Conservation (phyloP, 2,329 filamentous ascomycete genomes). For the Catunica adiposa region DNA sequence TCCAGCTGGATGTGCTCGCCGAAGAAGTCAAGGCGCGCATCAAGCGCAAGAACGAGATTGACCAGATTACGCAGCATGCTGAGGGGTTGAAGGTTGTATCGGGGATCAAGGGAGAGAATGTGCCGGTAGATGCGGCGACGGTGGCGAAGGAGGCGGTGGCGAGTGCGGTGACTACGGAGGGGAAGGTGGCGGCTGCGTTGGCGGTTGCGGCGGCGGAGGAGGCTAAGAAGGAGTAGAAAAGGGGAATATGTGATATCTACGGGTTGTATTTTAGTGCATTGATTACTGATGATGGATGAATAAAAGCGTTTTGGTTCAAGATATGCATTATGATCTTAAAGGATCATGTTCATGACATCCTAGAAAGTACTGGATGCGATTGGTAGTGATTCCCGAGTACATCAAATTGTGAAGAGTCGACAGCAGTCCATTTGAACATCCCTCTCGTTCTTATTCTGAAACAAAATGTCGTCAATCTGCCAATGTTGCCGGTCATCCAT, state of each 20-base stretch:
- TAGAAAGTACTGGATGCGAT: too few relatives aligned
- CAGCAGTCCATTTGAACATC: too few relatives aligned
- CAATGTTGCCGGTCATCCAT: too few relatives aligned
- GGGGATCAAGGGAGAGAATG: slow-evolving; percentile 26
- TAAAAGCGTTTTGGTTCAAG: neutral
- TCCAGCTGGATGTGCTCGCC: slow-evolving; percentile 47
- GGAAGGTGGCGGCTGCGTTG: neutral
- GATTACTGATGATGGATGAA: too few relatives aligned
- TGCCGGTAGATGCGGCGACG: neutral
- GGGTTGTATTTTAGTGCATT: too few relatives aligned
- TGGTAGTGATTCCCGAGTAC: too few relatives aligned
- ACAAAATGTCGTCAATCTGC: too few relatives aligned
- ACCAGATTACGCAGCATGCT: slow-evolving; percentile 27
- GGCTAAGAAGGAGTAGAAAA: slow-evolving; percentile 3
- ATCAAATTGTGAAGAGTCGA: too few relatives aligned
- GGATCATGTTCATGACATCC: too few relatives aligned
- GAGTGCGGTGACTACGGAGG: neutral
- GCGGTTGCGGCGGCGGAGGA: neutral
- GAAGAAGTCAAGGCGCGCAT: slow-evolving; percentile 40
- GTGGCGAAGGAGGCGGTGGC: neutral
- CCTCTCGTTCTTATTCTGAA: too few relatives aligned
- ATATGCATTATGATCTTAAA: too few relatives aligned
- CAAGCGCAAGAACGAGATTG: slow-evolving; percentile 27
- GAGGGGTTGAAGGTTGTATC: slow-evolving; percentile 31
- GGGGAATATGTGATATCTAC: neutral